Percentiles rank a stretch among this genome's conserved stretches.
Conservation (phyloP, 192 early-diverging fungal genomes). For the Entrophospora sp. region DNA sequence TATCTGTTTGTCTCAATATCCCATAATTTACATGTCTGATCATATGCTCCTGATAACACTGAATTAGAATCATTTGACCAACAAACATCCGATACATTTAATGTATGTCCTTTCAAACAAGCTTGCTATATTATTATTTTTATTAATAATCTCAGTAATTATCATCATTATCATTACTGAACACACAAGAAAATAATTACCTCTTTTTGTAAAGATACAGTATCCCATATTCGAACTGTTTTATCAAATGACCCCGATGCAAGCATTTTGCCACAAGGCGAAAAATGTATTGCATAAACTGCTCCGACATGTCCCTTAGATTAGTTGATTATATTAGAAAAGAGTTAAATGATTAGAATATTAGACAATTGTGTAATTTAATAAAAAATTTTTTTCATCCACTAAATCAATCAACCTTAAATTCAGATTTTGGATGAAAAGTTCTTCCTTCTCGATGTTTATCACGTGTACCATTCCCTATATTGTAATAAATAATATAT, state of each 20-base stretch:
- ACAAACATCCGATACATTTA: constrained; percentile 71
- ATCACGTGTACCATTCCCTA: constrained; percentile 12
- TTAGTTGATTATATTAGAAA: too few relatives aligned
- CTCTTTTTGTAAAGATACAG: constrained; percentile 55
- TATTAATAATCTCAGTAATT: not conserved
- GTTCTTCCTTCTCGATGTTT: constrained; percentile 38
- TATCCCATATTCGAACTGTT: constrained; percentile 87
- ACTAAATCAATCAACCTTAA: too few relatives aligned
- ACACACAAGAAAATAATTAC: constrained; percentile 23
- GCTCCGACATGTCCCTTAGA: constrained; percentile 80
- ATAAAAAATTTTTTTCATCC: too few relatives aligned
- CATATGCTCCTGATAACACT: constrained; percentile 68
- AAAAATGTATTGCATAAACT: constrained; percentile 84
- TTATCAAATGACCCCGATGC: constrained; percentile 94
- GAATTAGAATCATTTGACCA: constrained; percentile 63
- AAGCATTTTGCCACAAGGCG: constrained; percentile 69
- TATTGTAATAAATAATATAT: not conserved
- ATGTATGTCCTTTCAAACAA: constrained; percentile 62
- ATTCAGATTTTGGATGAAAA: constrained; percentile 57
- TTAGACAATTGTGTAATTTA: too few relatives aligned
- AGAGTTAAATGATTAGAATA: too few relatives aligned
- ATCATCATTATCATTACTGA: not conserved
- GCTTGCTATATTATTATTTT: constrained; percentile 43
- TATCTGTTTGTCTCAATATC: constrained; percentile 61
- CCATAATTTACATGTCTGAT: constrained; percentile 76